Base-by-base conservation (phyloP, 352 stramenopile species). In the Phytophthora kernoviae region DNA sequence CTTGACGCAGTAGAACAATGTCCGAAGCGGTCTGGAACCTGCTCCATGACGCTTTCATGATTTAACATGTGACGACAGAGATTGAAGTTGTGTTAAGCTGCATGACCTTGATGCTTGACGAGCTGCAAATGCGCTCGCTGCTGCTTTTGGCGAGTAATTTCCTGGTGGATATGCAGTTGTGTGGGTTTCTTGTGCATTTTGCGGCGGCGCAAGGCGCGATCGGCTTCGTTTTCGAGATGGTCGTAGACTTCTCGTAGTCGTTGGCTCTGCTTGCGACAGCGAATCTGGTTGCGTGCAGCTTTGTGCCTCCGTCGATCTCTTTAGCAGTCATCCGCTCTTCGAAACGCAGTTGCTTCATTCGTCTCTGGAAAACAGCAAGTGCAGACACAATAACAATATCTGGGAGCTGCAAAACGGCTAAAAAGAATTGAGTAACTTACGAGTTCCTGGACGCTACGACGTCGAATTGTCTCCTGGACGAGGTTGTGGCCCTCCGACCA, bases 141-240 rank as follows among this genome's bases (percentile, higher is more conserved):
- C 18, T 84, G 77, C 45, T 85, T 81, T 20, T 70, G 70, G 0
- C 54, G 64, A 40, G 58, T 27, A 42, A 90, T 90, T 48, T 87
- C 79, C 39, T 90, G 70, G 47, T 79, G 68, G 51, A 89, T 84
- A 33, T 74, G 55, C n/a, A 89, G 54, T 30, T 87, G 77, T n/a
- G 72, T 62, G 6, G 75, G 78, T 58, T 87, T 89, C 33, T 75
- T 79, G 9, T 77, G 58, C 17, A 68, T 62, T 56, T 87, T 90
- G 52, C 77, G 77, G 0, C 75, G 67, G 6, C 73, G 70, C 15
- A 90, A 64, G 10, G 77, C 77, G 47, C 70, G 67, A 15, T 87
- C 77, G 15, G 75, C 79, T 57, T 83, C 73, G 50, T 62, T 80
- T 45, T 87, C 77, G 49, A 86, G 63, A 39, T 72, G 66, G 46